phyloP scores from a whole-genome alignment of 2,329 filamentous ascomycete genomes.

The Akanthomyces lecanii region DNA sequence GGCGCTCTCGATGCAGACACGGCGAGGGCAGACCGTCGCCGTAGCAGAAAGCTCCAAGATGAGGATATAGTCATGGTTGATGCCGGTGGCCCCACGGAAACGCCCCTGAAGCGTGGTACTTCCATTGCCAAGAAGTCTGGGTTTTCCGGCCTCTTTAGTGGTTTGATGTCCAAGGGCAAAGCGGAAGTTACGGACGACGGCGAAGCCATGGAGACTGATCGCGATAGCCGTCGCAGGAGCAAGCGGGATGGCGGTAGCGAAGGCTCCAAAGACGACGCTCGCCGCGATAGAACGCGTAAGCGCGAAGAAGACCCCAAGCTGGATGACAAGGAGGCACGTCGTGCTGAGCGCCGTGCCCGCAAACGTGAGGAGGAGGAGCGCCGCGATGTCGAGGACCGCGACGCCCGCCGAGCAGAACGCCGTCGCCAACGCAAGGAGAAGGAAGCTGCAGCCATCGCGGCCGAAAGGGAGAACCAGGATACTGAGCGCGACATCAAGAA shows the following conservation, averaged over 20 bases:
- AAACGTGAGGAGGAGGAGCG: conserved; percentile 48
- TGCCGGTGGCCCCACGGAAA: conserved; percentile 29
- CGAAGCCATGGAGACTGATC: conserved; percentile 49
- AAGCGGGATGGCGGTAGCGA: conserved; percentile 49
- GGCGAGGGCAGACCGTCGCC: conserved; percentile 31
- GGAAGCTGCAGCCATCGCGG: conserved; percentile 40
- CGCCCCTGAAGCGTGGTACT: conserved; percentile 30
- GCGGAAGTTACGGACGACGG: conserved; percentile 48
- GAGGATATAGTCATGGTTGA: conserved; percentile 40
- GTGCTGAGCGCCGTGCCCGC: conserved; percentile 49
- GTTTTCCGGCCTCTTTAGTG: conserved; percentile 59
- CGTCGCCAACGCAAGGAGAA: conserved; percentile 46
- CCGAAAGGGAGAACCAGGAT: conserved; percentile 43
- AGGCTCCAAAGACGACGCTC: conserved; percentile 55
- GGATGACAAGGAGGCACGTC: conserved; percentile 56
- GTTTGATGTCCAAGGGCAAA: conserved; percentile 45
- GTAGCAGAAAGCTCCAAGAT: conserved; percentile 32
- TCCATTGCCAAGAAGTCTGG: conserved; percentile 49
- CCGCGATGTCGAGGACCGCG: conserved; percentile 45
- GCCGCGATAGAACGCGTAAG: conserved; percentile 6
- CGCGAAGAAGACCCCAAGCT: conserved; percentile 25
- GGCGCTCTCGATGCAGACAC: conserved; percentile 38
- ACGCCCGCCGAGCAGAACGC: conserved; percentile 47
- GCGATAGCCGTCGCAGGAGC: conserved; percentile 59
- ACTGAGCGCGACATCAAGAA: conserved; percentile 41